phyloP scores from a whole-genome alignment of 257 asterid genomes.

The Petunia secreta region DNA sequence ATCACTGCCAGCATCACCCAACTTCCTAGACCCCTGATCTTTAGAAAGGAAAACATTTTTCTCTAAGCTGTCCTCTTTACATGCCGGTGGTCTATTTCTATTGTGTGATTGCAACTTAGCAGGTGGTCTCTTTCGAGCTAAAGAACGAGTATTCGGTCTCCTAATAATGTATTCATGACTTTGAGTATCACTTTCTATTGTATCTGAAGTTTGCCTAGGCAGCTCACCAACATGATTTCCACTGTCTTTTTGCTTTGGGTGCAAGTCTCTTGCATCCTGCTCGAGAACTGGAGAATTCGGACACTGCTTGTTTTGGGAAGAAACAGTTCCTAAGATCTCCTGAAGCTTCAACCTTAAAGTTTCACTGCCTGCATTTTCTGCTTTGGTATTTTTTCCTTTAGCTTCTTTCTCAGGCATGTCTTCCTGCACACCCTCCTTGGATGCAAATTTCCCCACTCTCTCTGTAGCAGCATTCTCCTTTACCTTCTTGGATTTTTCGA shows the following conservation, averaged over 20 bases:
- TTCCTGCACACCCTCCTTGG: conserved; percentile 42
- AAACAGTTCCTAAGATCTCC: conserved; percentile 72
- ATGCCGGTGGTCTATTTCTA: conserved; percentile 39
- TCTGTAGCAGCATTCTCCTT: conserved; percentile 43
- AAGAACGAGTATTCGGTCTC: conserved; percentile 61
- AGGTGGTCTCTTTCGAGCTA: conserved; percentile 50
- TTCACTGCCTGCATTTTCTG: conserved; percentile 57
- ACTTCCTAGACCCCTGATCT: conserved; percentile 48
- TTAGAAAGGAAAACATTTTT: conserved; percentile 41
- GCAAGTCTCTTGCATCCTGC: conserved; percentile 35
- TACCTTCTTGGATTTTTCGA: conserved; percentile 32
- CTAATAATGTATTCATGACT: conserved; percentile 36
- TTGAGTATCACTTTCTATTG: conserved; percentile 84
- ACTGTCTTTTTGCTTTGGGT: conserved; percentile 40
- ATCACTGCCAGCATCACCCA: conserved; percentile 43
- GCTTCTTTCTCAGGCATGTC: conserved; percentile 40
- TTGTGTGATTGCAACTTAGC: conserved; percentile 39
- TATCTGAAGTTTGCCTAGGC: conserved; percentile 60
- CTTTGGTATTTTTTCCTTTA: conserved; percentile 40
- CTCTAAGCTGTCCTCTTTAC: conserved; percentile 41
- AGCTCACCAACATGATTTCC: conserved; percentile 39
- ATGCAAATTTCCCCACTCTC: conserved; percentile 39
- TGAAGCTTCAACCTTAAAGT: conserved; percentile 69
- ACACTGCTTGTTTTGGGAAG: conserved; percentile 58
- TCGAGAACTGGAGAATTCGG: conserved; percentile 33